These are phyloP conservation scores for Ceratobasidium sp. DNA, from an alignment of 1,284 basidiomycete genomes.

Conservation along the genomic window DNA sequence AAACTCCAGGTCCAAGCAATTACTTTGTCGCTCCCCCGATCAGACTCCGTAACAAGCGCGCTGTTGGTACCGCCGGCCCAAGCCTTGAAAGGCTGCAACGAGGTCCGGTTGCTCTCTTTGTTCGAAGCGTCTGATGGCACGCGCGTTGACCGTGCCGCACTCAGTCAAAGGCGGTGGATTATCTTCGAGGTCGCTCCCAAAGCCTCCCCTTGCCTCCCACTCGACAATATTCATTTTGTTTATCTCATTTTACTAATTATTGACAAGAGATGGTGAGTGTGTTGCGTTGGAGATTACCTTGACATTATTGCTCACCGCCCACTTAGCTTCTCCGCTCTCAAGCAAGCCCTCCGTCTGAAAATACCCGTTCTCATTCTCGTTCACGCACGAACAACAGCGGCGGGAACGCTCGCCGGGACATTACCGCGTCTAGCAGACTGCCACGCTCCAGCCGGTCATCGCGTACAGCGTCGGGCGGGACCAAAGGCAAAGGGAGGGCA, in stretches of 20 bases:
- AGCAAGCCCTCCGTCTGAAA: neutral
- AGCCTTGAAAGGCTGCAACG: neutral
- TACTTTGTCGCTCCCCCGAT: neutral
- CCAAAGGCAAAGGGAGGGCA: neutral
- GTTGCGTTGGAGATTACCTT: too few relatives aligned
- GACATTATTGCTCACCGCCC: too few relatives aligned
- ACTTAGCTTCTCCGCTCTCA: constrained; percentile 11
- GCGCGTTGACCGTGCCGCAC: neutral
- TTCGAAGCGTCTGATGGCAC: neutral
- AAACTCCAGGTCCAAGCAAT: neutral
- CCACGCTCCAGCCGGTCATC: neutral
- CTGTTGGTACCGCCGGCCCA: neutral
- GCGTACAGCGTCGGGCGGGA: neutral
- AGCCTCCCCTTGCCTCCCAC: too few relatives aligned
- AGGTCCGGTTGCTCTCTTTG: neutral
- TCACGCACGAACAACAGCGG: neutral
- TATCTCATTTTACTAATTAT: too few relatives aligned
- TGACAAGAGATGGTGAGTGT: too few relatives aligned
- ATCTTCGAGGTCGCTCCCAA: too few relatives aligned
- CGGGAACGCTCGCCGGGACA: neutral
- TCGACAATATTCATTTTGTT: too few relatives aligned
- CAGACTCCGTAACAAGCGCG: constrained; percentile 1
- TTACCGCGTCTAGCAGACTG: neutral
- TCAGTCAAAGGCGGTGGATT: neutral
- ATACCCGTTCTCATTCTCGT: constrained; percentile 12